These are phyloP conservation scores for Capsicum baccatum DNA, from an alignment of 257 asterid genomes.

Conservation along the genomic window DNA sequence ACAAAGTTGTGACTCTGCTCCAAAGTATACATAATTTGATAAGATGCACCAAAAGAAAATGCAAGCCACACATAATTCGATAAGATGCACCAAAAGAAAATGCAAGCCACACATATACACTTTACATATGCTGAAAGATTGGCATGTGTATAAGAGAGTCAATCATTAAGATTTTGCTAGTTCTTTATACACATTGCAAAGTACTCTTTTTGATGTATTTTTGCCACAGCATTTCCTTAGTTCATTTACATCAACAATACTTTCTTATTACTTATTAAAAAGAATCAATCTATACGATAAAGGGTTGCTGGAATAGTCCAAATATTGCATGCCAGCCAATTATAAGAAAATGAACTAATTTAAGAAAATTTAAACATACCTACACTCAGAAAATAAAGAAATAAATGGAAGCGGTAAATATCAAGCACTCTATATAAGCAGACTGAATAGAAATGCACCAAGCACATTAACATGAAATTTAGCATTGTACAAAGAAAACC, in stretches of 20 bases:
- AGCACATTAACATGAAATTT: slow-evolving; percentile 11
- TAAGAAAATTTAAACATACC: slow-evolving; percentile 3
- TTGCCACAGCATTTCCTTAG: slow-evolving; percentile 9
- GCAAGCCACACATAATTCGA: not conserved
- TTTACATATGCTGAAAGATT: not conserved
- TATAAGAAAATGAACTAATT: not conserved
- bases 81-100: not conserved
- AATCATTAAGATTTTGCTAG: not conserved
- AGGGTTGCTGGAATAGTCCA: not conserved
- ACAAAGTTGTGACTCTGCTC: not conserved
- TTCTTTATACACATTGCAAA: not conserved
- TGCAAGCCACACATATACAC: not conserved
- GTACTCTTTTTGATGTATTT: slow-evolving; percentile 6
- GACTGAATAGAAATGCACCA: slow-evolving; percentile 13
- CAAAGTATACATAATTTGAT: not conserved
- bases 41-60: not conserved
- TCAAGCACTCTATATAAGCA: not conserved
- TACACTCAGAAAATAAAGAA: not conserved
- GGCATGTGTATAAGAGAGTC: not conserved
- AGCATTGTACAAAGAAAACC: not conserved
- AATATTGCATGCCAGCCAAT: slow-evolving; percentile 23
- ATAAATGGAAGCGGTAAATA: not conserved
- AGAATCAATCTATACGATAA: not conserved
- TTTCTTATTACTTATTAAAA: not conserved
- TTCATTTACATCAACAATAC: not conserved